Base-by-base conservation (phyloP, 2,329 filamentous ascomycete genomes). In the Graphilbum fragrans region DNA sequence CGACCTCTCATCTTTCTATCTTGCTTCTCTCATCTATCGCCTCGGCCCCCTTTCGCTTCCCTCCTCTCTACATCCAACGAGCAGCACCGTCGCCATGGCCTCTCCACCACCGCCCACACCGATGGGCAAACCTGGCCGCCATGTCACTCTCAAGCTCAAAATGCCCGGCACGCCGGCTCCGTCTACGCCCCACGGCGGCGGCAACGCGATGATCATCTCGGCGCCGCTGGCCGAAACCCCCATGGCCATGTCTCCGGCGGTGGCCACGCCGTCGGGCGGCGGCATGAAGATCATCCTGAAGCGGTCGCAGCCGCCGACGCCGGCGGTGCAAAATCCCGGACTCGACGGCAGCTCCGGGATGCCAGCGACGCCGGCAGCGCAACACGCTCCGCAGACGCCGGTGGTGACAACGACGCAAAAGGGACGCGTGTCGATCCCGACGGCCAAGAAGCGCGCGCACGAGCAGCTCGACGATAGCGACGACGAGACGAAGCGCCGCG, bases 361-460 rank as follows among this genome's bases (percentile, higher is more conserved):
- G 16, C 20, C 20, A 10, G 3, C 21, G 6, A 4, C 20, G 10
- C 25, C 36, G 3, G 20, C 36, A 16, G 19, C 41, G 20, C 41
- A 37, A 8, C 32, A 19, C 8, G n/a, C 32, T 4, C n/a, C 27
- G 29, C 12, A 38, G 16, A 35, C 35, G 19, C 36, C 44, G 11
- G 32, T 33, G n/a, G 31, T 46, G 22, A 46, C 42, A 32, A 78
- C 71, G 54, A 77, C 73, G 3, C 80, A 81, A 52, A 71, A 74
- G 14, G 75, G 74, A 12, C 62, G 75, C 35, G 64, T 72, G 21
- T 63, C 72, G 14, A 80, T 77, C 49, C 75, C 77, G 6, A 75
- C 71, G 9, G 66, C 70, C 38, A 80, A 77, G 61, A 81, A 82
- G 61, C 71, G 74, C 31, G 59, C 64, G n/a, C 68, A 70, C 47